Conservation (phyloP, 345 rosid species). For the Hibiscus trionum region DNA sequence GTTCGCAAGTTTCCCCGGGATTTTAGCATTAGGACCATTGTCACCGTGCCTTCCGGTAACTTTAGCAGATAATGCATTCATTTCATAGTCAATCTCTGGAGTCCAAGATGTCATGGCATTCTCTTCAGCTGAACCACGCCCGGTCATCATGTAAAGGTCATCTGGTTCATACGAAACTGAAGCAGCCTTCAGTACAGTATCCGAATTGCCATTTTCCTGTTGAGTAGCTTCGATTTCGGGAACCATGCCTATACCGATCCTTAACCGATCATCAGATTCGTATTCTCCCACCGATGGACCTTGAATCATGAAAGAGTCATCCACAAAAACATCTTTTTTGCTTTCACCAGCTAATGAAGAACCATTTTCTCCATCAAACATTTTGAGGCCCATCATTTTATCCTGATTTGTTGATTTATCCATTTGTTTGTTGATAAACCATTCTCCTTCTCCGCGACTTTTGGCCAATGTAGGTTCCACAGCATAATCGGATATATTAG, state of each 20-base stretch:
- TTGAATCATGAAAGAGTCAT: conserved; percentile 90
- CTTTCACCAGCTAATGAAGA: conserved; percentile 29
- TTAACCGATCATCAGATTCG: conserved; percentile 34
- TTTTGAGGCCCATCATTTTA: conserved; percentile 30
- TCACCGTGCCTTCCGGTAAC: conserved; percentile 22
- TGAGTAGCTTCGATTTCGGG: conserved; percentile 43
- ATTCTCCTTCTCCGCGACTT: conserved; percentile 58
- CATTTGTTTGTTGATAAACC: conserved; percentile 46
- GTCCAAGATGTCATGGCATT: conserved; percentile 49
- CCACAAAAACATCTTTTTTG: conserved; percentile 44
- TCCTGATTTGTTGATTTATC: conserved; percentile 27
- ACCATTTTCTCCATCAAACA: conserved; percentile 37
- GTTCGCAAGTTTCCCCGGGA: conserved; percentile 25
- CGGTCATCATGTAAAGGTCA: conserved; percentile 87
- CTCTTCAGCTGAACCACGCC: conserved; percentile 50
- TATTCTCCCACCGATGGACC: conserved; percentile 35
- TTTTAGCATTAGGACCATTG: conserved; percentile 25
- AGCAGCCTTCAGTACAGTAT: conserved; percentile 25
- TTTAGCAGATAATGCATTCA: conserved; percentile 34
- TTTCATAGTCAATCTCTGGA: conserved; percentile 68
- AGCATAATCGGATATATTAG: conserved; percentile 31
- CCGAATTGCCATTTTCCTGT: conserved; percentile 30
- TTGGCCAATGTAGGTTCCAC: conserved; percentile 38
- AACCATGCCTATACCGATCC: conserved; percentile 58
- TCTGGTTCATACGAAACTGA: conserved; percentile 54